Evolutionary conservation across 345 rosid species (phyloP), one percentile per base, ranked within the genome.

Genomic region (Leavenworthia alabamica): DNA sequence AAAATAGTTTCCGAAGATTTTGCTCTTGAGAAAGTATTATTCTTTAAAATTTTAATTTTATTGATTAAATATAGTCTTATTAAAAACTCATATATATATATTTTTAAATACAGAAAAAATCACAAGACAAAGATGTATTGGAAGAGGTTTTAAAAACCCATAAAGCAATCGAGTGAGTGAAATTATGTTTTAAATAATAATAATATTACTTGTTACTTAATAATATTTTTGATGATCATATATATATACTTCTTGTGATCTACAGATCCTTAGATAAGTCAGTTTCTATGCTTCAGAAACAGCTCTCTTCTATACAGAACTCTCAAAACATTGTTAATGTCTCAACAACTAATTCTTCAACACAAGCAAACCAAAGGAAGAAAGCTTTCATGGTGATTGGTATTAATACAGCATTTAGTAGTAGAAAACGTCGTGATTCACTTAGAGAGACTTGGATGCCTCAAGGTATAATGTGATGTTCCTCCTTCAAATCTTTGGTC

Each of bases 371-470:
- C 17, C 63, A 75, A 3, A 80, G 56, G 84, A 77, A 74, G 66
- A 93, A 89, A 65, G 81, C 75, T 3, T 86, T 88, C 72, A 73
- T 86, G 82, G 99, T 94, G 47, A 77, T 94, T 56, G 99, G 99
- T 56, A 88, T 94, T 31, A 94, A 94, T 49, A 90, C 99, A 22
- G 97, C 97, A 58, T 93, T 90, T 80, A 94, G 99, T 56, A 86
- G 97, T 73, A 78, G 97, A 75, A 83, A 77, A 80, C 82, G 99
- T 50, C 97, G 95, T 13, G 97, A 90, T 84, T 90, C 97, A 12
- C 78, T 94, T 35, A 74, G 99, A 78, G 92, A 79, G 63, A 87
- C 97, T 62, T 94, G 99, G 99, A 87, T 94, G 97, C 97, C 99
- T 76, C 97, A 81, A 64, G 99, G 97, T 59, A 29, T 58, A 23